phyloP scores from a whole-genome alignment of 306 rosid genomes.

The Amphicarpaea edgeworthii region DNA sequence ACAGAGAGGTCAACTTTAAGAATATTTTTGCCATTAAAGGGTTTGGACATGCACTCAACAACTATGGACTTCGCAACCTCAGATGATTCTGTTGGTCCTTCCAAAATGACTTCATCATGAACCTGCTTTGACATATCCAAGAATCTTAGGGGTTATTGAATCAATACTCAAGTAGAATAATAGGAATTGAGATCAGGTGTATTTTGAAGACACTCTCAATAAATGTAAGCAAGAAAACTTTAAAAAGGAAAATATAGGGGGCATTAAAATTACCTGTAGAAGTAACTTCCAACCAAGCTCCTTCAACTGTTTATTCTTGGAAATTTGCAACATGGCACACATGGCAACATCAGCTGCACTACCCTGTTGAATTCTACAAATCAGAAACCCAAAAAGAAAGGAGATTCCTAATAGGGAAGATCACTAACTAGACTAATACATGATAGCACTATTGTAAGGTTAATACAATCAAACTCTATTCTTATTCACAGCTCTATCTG shows the following conservation, averaged over 20 bases:
- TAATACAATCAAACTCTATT: neutral
- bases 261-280: conserved; percentile 70
- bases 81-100: conserved; percentile 89
- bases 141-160: conserved; percentile 15
- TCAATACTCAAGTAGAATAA: conserved; percentile 2
- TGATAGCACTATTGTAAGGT: neutral
- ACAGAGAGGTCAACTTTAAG: conserved; percentile 85
- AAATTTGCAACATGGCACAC: conserved; percentile 97
- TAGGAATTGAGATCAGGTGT: neutral
- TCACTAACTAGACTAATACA: neutral
- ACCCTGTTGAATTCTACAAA: conserved; percentile 71
- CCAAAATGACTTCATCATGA: conserved; percentile 95
- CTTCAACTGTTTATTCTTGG: conserved; percentile 63
- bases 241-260: conserved; percentile 2
- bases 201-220: neutral
- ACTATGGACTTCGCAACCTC: conserved; percentile 90
- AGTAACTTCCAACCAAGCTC: conserved; percentile 96
- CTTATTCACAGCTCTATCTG: neutral
- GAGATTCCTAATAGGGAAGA: neutral
- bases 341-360: conserved; percentile 99
- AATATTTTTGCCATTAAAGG: conserved; percentile 76
- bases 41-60: conserved; percentile 88
- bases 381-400: conserved; percentile 37
- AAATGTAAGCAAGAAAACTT: neutral
- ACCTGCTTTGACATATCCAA: conserved; percentile 61